A percentile compares a stretch with the other conserved stretches of the same genome.
These are phyloP conservation scores for Talaromyces albobiverticillius DNA, from an alignment of 2,329 filamentous ascomycete species.

Conservation along the genomic window DNA sequence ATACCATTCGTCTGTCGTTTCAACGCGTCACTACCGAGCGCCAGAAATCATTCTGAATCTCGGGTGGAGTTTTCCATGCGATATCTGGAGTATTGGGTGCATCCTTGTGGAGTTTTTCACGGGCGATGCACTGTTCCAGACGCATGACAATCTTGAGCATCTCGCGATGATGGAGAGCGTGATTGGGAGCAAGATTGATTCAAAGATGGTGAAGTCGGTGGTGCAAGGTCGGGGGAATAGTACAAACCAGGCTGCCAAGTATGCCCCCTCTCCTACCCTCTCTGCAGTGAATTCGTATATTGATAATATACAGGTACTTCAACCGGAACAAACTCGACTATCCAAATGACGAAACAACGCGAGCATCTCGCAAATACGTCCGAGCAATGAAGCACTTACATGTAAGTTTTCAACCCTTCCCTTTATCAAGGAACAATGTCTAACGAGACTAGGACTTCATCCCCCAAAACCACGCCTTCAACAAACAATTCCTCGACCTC, in stretches of 20 bases:
- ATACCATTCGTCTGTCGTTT: slow-evolving; percentile 66
- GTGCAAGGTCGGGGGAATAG: slow-evolving; percentile 47
- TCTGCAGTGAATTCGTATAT: slow-evolving; percentile 16
- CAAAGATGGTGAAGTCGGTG: slow-evolving; percentile 54
- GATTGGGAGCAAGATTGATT: slow-evolving; percentile 55
- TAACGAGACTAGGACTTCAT: slow-evolving; percentile 55
- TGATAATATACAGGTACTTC: slow-evolving; percentile 48
- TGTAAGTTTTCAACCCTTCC: slow-evolving; percentile 42
- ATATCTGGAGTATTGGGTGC: slow-evolving; percentile 68
- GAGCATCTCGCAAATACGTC: slow-evolving; percentile 64
- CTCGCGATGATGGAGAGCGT: slow-evolving; percentile 68
- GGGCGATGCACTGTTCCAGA: slow-evolving; percentile 66
- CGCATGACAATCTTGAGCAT: slow-evolving; percentile 66
- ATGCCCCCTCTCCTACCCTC: slow-evolving; percentile 28
- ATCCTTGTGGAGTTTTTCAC: slow-evolving; percentile 69
- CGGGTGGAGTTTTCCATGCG: slow-evolving; percentile 66
- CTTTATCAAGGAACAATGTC: no score
- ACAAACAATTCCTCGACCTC: slow-evolving; percentile 61
- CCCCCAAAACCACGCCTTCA: slow-evolving; percentile 58
- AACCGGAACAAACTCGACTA: slow-evolving; percentile 58
- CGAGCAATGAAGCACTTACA: slow-evolving; percentile 64
- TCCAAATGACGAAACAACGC: slow-evolving; percentile 61
- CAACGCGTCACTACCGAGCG: slow-evolving; percentile 64
- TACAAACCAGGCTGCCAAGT: slow-evolving; percentile 57
- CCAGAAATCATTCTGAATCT: slow-evolving; percentile 67